Conservation (phyloP, 1,139 yeast genomes). For the Kodamaea ohmeri region DNA sequence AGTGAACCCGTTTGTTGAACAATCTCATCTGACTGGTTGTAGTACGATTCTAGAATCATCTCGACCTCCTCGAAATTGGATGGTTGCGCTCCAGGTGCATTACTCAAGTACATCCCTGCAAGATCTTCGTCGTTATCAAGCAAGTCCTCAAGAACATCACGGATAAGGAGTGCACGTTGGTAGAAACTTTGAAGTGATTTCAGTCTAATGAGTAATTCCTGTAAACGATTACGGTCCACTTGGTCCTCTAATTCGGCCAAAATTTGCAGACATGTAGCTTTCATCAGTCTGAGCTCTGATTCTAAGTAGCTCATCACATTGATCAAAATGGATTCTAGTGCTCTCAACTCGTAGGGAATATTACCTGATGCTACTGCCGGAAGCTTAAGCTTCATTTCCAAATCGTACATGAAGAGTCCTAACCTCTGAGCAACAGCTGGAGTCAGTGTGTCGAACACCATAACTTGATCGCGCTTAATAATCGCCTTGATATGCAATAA, state of each 20-base stretch:
- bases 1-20: conserved; percentile 90
- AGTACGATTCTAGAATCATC: conserved; percentile 87
- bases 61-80: conserved; percentile 73
- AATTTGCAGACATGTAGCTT: conserved; percentile 71
- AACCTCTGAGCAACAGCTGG: conserved; percentile 56
- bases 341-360: conserved; percentile 76
- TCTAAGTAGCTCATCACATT: conserved; percentile 81
- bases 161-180: conserved; percentile 78
- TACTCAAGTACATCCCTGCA: conserved; percentile 76
- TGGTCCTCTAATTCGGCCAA: conserved; percentile 80
- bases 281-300: conserved; percentile 77
- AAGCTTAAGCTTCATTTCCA: conserved; percentile 71
- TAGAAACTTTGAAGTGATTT: conserved; percentile 77
- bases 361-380: conserved; percentile 27
- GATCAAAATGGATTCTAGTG: conserved; percentile 82
- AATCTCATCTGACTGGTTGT: conserved; percentile 93
- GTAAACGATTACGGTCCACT: conserved; percentile 78
- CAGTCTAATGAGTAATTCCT: conserved; percentile 75
- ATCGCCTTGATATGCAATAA: conserved; percentile 84
- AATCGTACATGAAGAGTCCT: conserved; percentile 80
- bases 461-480: conserved; percentile 74
- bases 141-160: conserved; percentile 83
- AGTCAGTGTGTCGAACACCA: conserved; percentile 74
- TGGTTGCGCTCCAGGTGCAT: conserved; percentile 26
- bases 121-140: conserved; percentile 88